A percentile compares a stretch with the other conserved stretches of the same genome.
Evolutionary conservation across 2,329 filamentous ascomycete species (phyloP).

Genomic region (Leptographium galeiforme): DNA sequence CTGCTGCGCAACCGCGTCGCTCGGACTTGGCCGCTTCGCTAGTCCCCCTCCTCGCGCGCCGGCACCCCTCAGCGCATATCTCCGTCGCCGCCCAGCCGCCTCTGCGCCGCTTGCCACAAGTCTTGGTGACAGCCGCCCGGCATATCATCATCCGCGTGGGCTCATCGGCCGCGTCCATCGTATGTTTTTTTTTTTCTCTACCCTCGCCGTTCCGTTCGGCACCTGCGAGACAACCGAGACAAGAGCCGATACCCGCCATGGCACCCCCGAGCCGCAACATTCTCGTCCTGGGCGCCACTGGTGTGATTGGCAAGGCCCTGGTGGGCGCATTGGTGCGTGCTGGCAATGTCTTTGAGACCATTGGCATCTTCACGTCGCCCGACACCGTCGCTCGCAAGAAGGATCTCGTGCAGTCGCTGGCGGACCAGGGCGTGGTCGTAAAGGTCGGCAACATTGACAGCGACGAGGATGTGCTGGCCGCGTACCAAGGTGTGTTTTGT

Average conservation of each 20-base stretch:
- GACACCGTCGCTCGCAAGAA: slow-evolving; percentile 3
- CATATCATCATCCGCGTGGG: background rate
- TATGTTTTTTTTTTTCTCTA: background rate
- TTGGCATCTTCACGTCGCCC: slow-evolving; percentile 35
- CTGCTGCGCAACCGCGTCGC: background rate
- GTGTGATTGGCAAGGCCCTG: slow-evolving; percentile 22
- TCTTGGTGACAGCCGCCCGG: background rate
- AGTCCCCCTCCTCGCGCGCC: background rate
- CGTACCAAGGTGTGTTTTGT: slow-evolving; percentile 3
- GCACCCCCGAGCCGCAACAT: slow-evolving; percentile 7
- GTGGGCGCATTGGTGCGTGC: slow-evolving; percentile 18
- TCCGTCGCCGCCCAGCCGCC: background rate
- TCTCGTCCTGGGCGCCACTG: slow-evolving; percentile 21
- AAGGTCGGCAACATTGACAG: slow-evolving; percentile 3
- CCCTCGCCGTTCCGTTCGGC: background rate
- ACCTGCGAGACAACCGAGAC: background rate
- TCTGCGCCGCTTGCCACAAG: background rate
- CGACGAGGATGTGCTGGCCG: slow-evolving; percentile 4
- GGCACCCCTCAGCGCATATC: background rate
- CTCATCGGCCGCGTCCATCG: background rate
- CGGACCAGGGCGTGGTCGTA: slow-evolving; percentile 1
- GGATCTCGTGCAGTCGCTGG: slow-evolving; percentile 1
- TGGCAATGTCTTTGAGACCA: slow-evolving; percentile 18
- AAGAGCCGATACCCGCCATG: background rate
- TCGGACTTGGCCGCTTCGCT: background rate